Evolutionary conservation across 352 stramenopile species (phyloP).

Genomic region (Pythium phragmiticola): DNA sequence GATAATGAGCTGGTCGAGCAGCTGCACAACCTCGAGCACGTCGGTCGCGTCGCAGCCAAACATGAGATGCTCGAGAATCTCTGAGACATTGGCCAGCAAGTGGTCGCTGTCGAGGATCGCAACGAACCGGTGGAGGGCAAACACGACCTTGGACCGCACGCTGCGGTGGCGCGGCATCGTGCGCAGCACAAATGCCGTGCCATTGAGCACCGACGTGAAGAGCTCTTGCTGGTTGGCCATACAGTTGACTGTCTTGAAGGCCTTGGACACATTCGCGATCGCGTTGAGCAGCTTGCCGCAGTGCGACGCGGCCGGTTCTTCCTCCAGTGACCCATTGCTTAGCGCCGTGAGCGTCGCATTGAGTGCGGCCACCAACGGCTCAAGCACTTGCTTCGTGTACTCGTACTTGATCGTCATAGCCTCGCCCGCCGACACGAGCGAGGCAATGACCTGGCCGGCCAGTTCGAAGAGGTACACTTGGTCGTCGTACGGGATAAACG

Average conservation of each 20-base stretch:
- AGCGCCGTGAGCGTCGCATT: slow-evolving; percentile 45
- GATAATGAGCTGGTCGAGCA: slow-evolving; percentile 86
- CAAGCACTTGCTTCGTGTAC: slow-evolving; percentile 72
- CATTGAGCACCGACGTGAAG: slow-evolving; percentile 71
- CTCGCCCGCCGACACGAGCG: slow-evolving; percentile 35
- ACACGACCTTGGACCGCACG: slow-evolving; percentile 81
- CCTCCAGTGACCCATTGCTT: slow-evolving; percentile 28
- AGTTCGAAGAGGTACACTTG: slow-evolving; percentile 88
- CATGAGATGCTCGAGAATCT: slow-evolving; percentile 62
- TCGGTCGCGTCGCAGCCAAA: slow-evolving; percentile 57
- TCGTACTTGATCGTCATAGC: slow-evolving; percentile 70
- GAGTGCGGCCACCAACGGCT: slow-evolving; percentile 65
- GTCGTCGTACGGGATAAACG: slow-evolving; percentile 66
- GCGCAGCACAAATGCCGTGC: slow-evolving; percentile 57
- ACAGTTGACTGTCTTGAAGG: slow-evolving; percentile 69
- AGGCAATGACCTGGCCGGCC: slow-evolving; percentile 78
- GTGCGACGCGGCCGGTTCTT: slow-evolving; percentile 52
- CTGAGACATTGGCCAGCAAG: slow-evolving; percentile 59
- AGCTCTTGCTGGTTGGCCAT: slow-evolving; percentile 78
- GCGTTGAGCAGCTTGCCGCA: slow-evolving; percentile 66
- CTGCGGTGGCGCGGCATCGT: slow-evolving; percentile 42
- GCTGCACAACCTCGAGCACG: slow-evolving; percentile 79
- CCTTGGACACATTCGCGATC: slow-evolving; percentile 82
- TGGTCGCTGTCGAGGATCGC: slow-evolving; percentile 72
- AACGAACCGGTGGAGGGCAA: slow-evolving; percentile 75